These are phyloP conservation scores for Globisporangium abappressorium DNA, from an alignment of 352 stramenopile species.

Conservation along the genomic window DNA sequence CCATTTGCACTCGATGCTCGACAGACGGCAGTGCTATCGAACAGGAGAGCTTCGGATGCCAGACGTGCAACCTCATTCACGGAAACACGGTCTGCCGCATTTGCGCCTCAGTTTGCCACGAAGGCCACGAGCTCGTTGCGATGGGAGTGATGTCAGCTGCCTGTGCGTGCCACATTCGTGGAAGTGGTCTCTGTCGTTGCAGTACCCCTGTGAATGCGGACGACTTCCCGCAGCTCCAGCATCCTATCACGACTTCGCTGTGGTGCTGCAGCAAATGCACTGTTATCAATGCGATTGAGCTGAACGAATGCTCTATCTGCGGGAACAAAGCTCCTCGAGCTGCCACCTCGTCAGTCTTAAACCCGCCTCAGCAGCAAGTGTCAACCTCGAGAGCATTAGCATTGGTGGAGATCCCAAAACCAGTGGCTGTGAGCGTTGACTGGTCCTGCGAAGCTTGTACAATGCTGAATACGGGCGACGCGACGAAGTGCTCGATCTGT, in stretches of 20 bases:
- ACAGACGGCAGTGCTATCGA: constrained; percentile 81
- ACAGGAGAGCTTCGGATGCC: constrained; percentile 76
- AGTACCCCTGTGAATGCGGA: constrained; percentile 30
- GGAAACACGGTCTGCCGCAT: constrained; percentile 56
- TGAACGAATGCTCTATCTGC: constrained; percentile 66
- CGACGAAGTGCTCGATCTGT: constrained; percentile 75
- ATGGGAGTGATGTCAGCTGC: constrained; percentile 65
- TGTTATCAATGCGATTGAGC: constrained; percentile 63
- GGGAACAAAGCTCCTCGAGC: constrained; percentile 33
- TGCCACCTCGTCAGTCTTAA: constrained; percentile 19
- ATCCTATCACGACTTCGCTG: constrained; percentile 36
- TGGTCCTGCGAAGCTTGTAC: constrained; percentile 81
- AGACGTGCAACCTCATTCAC: constrained; percentile 79
- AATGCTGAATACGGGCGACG: constrained; percentile 58
- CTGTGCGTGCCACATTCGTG: constrained; percentile 68
- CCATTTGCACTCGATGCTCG: constrained; percentile 59
- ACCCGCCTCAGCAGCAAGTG: constrained; percentile 12
- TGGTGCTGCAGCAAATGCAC: constrained; percentile 86
- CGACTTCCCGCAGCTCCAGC: constrained; percentile 36
- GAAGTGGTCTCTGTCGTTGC: constrained; percentile 51
- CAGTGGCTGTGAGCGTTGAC: constrained; percentile 24
- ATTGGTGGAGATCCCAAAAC: constrained; percentile 27
- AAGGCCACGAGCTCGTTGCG: constrained; percentile 78
- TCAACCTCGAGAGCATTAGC: constrained; percentile 54
- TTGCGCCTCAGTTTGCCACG: constrained; percentile 75